phyloP scores from a whole-genome alignment of 2,329 filamentous ascomycete species.

The Zasmidium cellare region DNA sequence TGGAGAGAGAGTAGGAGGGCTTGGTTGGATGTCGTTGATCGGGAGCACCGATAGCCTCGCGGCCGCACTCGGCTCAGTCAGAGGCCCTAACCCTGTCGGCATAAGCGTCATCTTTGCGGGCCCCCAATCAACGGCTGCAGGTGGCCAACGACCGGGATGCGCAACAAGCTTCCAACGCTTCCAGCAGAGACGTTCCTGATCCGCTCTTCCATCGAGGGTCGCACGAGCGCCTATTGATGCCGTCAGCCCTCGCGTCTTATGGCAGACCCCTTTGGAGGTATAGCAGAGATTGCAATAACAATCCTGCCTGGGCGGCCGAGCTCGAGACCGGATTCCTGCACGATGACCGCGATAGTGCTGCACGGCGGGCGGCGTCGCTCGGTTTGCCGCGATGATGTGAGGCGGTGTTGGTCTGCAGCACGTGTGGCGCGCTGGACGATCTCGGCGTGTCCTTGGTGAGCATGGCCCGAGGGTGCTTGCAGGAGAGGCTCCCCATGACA shows the following conservation, averaged over 20 bases:
- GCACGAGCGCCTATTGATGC: slow-evolving; percentile 22
- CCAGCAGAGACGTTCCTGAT: slow-evolving; percentile 11
- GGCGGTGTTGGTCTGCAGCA: neutral
- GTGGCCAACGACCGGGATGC: slow-evolving; percentile 2
- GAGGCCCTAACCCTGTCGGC: slow-evolving; percentile 1
- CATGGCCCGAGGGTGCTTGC: neutral
- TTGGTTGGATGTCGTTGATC: slow-evolving; percentile 17
- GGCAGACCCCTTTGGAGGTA: neutral
- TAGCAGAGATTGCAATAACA: slow-evolving; percentile 11
- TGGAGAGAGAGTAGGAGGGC: slow-evolving; percentile 9
- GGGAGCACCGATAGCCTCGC: neutral
- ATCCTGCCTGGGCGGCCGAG: neutral
- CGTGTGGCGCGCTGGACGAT: slow-evolving; percentile 1
- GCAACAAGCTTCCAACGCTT: slow-evolving; percentile 17
- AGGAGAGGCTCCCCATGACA: slow-evolving; percentile 1
- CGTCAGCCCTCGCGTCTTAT: slow-evolving; percentile 3
- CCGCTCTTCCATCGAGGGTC: slow-evolving; percentile 10
- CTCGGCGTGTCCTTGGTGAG: neutral
- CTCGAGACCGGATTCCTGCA: slow-evolving; percentile 9
- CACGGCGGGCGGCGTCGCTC: slow-evolving; percentile 9
- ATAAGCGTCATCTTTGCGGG: slow-evolving; percentile 10
- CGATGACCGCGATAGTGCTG: neutral
- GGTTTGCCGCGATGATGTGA: neutral
- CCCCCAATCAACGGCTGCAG: slow-evolving; percentile 12
- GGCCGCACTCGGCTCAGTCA: neutral